Evolutionary conservation across 176 grass and related monocot genomes (phyloP).

Genomic region (Oryza meyeriana): DNA sequence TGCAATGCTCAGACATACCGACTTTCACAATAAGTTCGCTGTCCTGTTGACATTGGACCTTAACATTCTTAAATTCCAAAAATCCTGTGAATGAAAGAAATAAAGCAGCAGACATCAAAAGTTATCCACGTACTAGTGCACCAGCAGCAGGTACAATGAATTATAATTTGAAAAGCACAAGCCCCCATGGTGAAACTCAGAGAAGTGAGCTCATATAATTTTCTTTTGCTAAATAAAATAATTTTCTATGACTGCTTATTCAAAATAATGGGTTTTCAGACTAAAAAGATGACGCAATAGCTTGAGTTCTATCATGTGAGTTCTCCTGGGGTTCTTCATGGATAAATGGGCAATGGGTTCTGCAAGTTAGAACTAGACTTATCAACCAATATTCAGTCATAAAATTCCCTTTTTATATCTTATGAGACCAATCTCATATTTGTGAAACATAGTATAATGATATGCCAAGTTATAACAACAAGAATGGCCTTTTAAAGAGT

Average conservation of each 20-base stretch:
- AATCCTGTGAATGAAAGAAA: conserved; percentile 54
- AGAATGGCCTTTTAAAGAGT: not conserved
- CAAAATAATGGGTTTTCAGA: not conserved
- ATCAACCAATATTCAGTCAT: not conserved
- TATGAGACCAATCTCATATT: not conserved
- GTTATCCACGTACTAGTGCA: no score
- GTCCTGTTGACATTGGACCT: conserved; percentile 56
- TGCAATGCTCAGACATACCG: conserved; percentile 67
- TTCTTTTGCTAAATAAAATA: no score
- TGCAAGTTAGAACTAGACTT: not conserved
- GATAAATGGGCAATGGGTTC: not conserved
- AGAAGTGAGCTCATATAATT: not conserved
- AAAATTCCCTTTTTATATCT: not conserved
- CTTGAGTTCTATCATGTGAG: not conserved
- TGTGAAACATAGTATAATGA: not conserved
- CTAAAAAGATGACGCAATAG: not conserved
- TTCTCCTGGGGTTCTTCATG: not conserved
- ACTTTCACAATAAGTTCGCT: conserved; percentile 70
- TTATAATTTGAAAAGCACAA: not conserved
- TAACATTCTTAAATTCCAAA: conserved; percentile 69
- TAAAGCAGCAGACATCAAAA: conserved; percentile 10
- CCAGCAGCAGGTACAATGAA: not conserved
- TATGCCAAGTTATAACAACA: not conserved
- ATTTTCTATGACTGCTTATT: not conserved
- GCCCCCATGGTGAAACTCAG: not conserved